A percentile compares a stretch with the other conserved stretches of the same genome.
Conservation (phyloP, 2,329 filamentous ascomycete species). For the Amesomyces nigricolor region DNA sequence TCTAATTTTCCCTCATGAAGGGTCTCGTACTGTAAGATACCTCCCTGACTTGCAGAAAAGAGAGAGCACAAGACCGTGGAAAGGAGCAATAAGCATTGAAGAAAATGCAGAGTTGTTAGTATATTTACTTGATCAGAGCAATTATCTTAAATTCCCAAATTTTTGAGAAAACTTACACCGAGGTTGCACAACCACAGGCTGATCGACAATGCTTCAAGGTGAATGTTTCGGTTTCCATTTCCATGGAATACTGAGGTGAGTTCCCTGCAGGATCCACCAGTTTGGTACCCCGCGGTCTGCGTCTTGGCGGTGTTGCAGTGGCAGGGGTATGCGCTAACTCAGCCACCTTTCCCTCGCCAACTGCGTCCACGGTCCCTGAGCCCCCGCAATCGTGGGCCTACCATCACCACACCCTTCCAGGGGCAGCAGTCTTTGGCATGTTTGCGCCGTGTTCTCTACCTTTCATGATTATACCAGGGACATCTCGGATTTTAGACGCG, state of each 20-base stretch:
- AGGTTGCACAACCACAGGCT: too few species aligned
- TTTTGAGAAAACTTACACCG: too few species aligned
- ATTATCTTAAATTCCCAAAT: too few species aligned
- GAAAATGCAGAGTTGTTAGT: too few species aligned
- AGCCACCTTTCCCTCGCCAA: constrained; percentile 13
- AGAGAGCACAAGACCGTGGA: too few species aligned
- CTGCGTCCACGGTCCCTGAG: constrained; percentile 10
- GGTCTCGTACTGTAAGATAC: constrained; percentile 1
- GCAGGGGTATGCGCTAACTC: constrained; percentile 1
- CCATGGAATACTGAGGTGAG: neutral
- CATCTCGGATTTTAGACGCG: constrained; percentile 9
- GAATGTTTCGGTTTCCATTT: neutral
- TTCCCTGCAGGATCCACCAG: too few species aligned
- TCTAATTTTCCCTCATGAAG: neutral
- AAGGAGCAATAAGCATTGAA: too few species aligned
- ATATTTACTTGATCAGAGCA: too few species aligned
- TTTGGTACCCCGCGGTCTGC: neutral
- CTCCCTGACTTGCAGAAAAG: neutral
- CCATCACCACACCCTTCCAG: constrained; percentile 2
- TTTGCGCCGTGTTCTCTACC: neutral
- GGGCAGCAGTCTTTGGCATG: constrained; percentile 15
- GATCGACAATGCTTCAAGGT: neutral
- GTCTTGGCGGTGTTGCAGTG: constrained; percentile 1
- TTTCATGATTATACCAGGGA: constrained; percentile 21
- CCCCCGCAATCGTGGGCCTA: neutral